Base-by-base conservation (phyloP, 1,284 basidiomycete genomes). In the Sutorius eximius region DNA sequence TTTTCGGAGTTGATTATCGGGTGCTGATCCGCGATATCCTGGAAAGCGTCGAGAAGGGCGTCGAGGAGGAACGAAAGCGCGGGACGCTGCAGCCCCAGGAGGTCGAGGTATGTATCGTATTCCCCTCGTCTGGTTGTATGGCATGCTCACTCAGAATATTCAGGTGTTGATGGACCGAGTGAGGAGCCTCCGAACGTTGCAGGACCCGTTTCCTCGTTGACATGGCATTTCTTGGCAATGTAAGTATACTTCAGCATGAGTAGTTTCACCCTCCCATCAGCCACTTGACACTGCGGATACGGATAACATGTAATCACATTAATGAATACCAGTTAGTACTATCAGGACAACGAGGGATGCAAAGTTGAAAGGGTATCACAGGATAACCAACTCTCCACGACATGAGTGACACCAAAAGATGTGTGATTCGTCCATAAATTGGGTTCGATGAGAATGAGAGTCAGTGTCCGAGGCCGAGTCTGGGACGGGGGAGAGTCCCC, bases 401-500 rank as follows among this genome's bases (percentile, higher is more conserved):
- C 89, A 92, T 30, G 86, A 82, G 63, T 83, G 78, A 73, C 90
- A 92, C 89, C 90, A 92, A 73, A 92, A 91, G 15, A 92, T 81
- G 68, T 91, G 89, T 24, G 87, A 83, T 62, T 91, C 89, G 64
- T 92, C 89, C 73, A 90, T 74, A 65, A 91, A 89, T 64, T 89
- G 85, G 7, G 85, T 77, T 56, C 83, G 81, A 56, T 58, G 68
- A 1, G 59, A 43, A n/a, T 55, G 38, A 1, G 52, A 36, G 18
- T 69, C 64, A 1, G 42, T 41, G n/a, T 66, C 65, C 7, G 52
- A 53, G 24, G 34, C 6, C 0, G 62, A 37, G 34, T 72, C 70
- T 1, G 63, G 68, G 41, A 79, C 75, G 12, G 84, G 85, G 22
- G 86, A 85, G 49, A 81, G 65, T 6, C 79, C 75, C 46, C 83